phyloP scores from a whole-genome alignment of 1,139 yeast genomes.

The Debaryomyces sp. region DNA sequence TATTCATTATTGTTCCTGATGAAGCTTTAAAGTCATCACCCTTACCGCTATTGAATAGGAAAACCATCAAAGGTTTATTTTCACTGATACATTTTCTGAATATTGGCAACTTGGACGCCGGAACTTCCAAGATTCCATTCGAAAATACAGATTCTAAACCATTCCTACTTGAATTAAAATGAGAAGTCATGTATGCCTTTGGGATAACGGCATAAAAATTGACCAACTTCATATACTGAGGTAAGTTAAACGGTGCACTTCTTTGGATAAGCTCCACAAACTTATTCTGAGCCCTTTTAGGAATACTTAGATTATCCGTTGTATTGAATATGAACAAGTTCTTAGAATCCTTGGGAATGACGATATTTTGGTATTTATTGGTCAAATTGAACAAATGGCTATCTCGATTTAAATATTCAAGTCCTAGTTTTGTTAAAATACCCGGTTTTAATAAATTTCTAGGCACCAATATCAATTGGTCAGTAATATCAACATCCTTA shows the following conservation, averaged over 20 bases:
- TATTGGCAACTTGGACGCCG: conserved; percentile 24
- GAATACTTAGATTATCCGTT: conserved; percentile 18
- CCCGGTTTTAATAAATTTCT: conserved; percentile 22
- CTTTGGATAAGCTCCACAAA: conserved; percentile 13
- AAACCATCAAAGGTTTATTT: conserved; percentile 35
- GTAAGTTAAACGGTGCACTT: conserved; percentile 39
- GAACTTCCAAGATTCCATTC: conserved; percentile 20
- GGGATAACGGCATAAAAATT: conserved; percentile 41
- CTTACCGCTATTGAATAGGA: conserved; percentile 27
- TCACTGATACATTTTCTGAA: conserved; percentile 23
- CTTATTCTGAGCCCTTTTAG: conserved; percentile 10
- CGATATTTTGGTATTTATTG: conserved; percentile 12
- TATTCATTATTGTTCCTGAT: conserved; percentile 23
- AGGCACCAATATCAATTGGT: conserved; percentile 26
- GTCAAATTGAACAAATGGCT: conserved; percentile 12
- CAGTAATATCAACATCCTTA: conserved; percentile 8
- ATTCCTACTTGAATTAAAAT: conserved; percentile 8
- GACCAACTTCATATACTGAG: conserved; percentile 29
- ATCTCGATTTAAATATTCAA: conserved; percentile 19
- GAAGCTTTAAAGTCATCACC: conserved; percentile 11
- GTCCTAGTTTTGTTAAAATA: conserved; percentile 24
- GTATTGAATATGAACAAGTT: conserved; percentile 40
- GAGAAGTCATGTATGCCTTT: conserved; percentile 11
- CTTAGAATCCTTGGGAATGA: conserved; percentile 32
- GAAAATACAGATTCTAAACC: conserved; percentile 18